Percentiles rank a stretch among this genome's conserved stretches.
Conservation (phyloP, 1,284 basidiomycete species). For the Pisolithus thermaeus region DNA sequence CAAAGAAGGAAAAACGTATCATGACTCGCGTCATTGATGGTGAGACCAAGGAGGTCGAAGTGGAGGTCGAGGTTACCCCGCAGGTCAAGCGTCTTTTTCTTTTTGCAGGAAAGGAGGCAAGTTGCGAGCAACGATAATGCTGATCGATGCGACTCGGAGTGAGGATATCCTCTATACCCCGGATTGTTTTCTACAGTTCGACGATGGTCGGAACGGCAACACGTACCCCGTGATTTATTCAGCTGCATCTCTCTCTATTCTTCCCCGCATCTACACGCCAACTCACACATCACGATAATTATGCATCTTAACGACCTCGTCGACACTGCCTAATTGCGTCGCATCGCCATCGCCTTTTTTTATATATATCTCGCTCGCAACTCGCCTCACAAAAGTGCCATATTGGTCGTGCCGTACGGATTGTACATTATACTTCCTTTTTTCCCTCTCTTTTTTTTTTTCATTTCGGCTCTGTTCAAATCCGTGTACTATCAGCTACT, state of each 20-base stretch:
- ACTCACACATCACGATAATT: slow-evolving; percentile 21
- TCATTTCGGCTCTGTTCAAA: slow-evolving; percentile 23
- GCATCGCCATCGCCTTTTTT: slow-evolving; percentile 13
- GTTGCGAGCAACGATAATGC: slow-evolving; percentile 20
- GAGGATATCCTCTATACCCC: slow-evolving; percentile 25
- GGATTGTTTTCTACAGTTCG: slow-evolving; percentile 18
- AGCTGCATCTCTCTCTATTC: slow-evolving; percentile 15
- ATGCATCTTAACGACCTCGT: slow-evolving; percentile 25
- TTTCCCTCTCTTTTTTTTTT: slow-evolving; percentile 10
- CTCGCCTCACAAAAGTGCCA: slow-evolving; percentile 15
- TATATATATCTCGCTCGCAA: slow-evolving; percentile 14
- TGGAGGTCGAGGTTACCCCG: slow-evolving; percentile 44
- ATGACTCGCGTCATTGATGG: slow-evolving; percentile 47
- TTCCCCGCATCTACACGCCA: slow-evolving; percentile 16
- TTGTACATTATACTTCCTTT: slow-evolving; percentile 26
- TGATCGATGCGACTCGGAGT: slow-evolving; percentile 15
- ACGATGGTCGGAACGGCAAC: slow-evolving; percentile 27
- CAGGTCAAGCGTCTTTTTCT: slow-evolving; percentile 46
- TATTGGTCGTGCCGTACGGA: slow-evolving; percentile 27
- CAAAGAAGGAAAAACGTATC: slow-evolving; percentile 48
- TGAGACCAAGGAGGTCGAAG: slow-evolving; percentile 41
- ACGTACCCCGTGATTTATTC: slow-evolving; percentile 33
- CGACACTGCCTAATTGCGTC: slow-evolving; percentile 27
- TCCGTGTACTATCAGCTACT: slow-evolving; percentile 29
- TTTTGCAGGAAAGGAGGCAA: slow-evolving; percentile 34